These are phyloP conservation scores for Oropetium thomaeum DNA, from an alignment of 176 grass and related monocot species.

Conservation along the genomic window DNA sequence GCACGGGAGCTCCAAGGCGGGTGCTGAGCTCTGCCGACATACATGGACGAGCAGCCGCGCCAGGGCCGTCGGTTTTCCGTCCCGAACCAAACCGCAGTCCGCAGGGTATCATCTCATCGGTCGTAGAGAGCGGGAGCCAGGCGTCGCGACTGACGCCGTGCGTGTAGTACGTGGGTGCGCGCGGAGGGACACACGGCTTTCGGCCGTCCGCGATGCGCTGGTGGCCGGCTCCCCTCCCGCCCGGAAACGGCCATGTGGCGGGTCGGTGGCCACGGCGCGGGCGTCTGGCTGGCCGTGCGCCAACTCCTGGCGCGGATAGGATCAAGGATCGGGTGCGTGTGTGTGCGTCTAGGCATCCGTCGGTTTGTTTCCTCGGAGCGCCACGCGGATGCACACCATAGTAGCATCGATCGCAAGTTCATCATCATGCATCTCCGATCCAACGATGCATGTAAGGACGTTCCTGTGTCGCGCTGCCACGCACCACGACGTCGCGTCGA, in stretches of 20 bases:
- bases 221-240: too few species aligned
- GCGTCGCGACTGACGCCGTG: background rate
- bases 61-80: constrained; percentile 11
- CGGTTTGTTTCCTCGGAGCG: too few species aligned
- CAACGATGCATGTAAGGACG: background rate
- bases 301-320: background rate
- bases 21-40: constrained; percentile 35
- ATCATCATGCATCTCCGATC: too few species aligned
- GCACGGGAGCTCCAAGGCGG: background rate
- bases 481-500: background rate
- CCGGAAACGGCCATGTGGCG: constrained; percentile 17
- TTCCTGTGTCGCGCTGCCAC: background rate
- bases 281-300: background rate
- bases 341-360: too few species aligned
- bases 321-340: background rate
- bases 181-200: background rate
- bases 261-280: constrained; percentile 22
- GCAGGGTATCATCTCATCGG: too few species aligned
- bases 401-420: background rate
- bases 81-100: constrained; percentile 4
- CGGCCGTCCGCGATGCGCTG: background rate
- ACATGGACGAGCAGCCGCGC: constrained; percentile 16
- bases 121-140: background rate
- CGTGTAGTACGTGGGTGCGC: background rate
- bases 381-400: too few species aligned